Conservation (phyloP, 192 early-diverging fungal genomes). For the Backusella macrospora region DNA sequence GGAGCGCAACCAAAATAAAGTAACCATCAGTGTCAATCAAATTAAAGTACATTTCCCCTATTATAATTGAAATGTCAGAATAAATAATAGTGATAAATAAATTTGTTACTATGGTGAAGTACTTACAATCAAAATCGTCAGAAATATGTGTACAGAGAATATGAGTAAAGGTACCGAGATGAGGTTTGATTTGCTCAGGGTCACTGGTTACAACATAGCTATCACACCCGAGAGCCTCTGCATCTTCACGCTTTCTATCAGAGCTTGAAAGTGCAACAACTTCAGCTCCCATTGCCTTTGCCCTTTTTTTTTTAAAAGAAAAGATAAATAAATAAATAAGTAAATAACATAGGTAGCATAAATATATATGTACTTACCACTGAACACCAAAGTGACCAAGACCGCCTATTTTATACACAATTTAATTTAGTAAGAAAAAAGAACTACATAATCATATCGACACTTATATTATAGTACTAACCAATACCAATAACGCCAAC, state of each 20-base stretch:
- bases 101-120: neutral
- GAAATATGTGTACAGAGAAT: constrained; percentile 29
- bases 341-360: neutral
- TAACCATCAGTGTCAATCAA: constrained; percentile 45
- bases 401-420: constrained; percentile 42
- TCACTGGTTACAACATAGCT: constrained; percentile 30
- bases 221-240: constrained; percentile 60
- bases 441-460: constrained; percentile 36
- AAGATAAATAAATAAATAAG: neutral
- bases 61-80: neutral
- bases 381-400: constrained; percentile 69
- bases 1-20: constrained; percentile 66
- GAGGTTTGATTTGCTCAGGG: constrained; percentile 13
- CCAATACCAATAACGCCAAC: constrained; percentile 73
- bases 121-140: constrained; percentile 25
- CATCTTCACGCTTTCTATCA: constrained; percentile 62
- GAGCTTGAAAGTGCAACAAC: constrained; percentile 60
- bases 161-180: constrained; percentile 31
- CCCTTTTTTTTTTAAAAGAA: neutral
- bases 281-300: constrained; percentile 48
- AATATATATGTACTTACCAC: constrained; percentile 30
- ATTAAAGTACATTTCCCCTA: constrained; percentile 18
- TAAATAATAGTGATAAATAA: neutral
- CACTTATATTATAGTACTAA: constrained; percentile 56
- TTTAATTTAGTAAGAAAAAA: constrained; percentile 25